Evolutionary conservation across 768 basidiomycete species (phyloP).

Genomic region (Trametes meyenii): DNA sequence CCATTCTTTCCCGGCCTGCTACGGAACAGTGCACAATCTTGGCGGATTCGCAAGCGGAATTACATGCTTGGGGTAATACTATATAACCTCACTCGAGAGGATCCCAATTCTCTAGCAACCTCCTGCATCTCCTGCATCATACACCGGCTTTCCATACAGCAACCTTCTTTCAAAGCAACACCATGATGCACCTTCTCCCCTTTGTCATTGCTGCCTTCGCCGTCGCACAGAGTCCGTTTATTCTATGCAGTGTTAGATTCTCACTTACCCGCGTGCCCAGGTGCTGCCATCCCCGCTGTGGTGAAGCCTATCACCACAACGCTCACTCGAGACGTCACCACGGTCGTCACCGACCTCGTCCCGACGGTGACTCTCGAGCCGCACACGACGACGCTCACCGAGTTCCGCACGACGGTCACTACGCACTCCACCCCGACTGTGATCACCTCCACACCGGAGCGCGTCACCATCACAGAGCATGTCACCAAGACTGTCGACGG

Average conservation of each 20-base stretch:
- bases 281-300: not conserved
- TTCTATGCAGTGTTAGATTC: not conserved
- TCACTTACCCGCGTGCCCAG: not conserved
- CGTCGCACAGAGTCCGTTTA: not conserved
- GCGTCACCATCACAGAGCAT: too few relatives aligned
- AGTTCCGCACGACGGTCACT: not conserved
- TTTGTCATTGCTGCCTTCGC: conserved; percentile 6
- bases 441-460: too few relatives aligned
- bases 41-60: too few relatives aligned
- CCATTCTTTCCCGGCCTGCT: too few relatives aligned
- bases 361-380: not conserved
- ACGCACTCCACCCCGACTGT: not conserved
- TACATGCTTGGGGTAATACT: too few relatives aligned
- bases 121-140: too few relatives aligned
- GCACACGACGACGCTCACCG: not conserved
- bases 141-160: too few relatives aligned
- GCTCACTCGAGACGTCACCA: not conserved
- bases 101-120: too few relatives aligned
- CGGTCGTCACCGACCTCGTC: not conserved
- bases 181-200: not conserved
- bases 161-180: not conserved
- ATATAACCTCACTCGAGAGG: too few relatives aligned
- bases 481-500: not conserved
- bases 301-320: not conserved
- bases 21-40: too few relatives aligned